These are phyloP conservation scores for Sporothrix sp. DNA, from an alignment of 2,329 filamentous ascomycete genomes.

Conservation along the genomic window DNA sequence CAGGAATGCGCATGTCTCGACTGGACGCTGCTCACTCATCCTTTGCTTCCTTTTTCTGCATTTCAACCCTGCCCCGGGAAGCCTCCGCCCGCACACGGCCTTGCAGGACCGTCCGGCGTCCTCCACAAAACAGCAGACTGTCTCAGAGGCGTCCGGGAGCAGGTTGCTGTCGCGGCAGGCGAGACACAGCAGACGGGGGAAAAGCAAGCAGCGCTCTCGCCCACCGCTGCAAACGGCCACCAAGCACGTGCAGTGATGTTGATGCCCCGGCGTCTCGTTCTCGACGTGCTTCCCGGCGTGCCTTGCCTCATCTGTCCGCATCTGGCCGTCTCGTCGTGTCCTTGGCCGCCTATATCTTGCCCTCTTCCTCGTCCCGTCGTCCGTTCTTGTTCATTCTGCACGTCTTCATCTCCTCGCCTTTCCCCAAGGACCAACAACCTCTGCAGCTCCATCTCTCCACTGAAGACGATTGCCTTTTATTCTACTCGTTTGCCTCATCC, in stretches of 20 bases:
- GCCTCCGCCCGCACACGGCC: not conserved
- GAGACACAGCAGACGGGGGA: not conserved
- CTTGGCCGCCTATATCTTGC: not conserved
- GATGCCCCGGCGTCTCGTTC: not conserved
- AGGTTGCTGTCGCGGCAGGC: not conserved
- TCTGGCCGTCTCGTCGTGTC: not conserved
- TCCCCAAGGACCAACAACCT: not conserved
- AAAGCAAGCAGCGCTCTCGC: too few species aligned
- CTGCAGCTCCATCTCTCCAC: not conserved
- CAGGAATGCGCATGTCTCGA: conserved; percentile 1
- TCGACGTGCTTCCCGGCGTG: too few species aligned
- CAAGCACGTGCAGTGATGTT: too few species aligned
- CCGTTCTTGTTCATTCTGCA: not conserved
- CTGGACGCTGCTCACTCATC: not conserved
- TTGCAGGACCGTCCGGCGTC: not conserved
- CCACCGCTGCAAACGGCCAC: conserved; percentile 8
- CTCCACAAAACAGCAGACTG: not conserved
- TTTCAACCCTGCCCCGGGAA: not conserved
- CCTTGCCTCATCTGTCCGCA: too few species aligned
- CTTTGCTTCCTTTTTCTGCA: too few species aligned
- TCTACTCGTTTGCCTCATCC: not conserved
- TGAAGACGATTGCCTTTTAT: not conserved
- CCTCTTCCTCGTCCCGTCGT: not conserved
- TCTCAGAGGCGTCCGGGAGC: not conserved
- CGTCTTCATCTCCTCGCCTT: too few species aligned